These are phyloP conservation scores for Rutstroemia sydowiana DNA, from an alignment of 2,329 filamentous ascomycete genomes.

Conservation along the genomic window DNA sequence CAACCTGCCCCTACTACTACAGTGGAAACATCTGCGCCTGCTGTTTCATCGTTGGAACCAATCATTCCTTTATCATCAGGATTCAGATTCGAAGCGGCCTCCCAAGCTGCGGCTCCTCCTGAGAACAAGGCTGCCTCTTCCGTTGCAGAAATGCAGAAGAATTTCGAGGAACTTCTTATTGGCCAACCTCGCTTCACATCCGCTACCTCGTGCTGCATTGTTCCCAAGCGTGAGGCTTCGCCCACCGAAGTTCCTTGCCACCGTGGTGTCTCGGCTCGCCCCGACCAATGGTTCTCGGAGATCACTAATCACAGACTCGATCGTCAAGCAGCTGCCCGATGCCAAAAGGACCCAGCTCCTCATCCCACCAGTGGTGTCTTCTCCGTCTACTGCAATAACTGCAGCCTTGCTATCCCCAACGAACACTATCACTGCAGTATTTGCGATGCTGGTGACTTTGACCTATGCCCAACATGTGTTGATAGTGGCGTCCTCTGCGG, in stretches of 20 bases:
- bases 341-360: constrained; percentile 1
- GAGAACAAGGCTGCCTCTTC: neutral
- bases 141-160: constrained; percentile 25
- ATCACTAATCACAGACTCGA: constrained; percentile 25
- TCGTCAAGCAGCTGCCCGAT: constrained; percentile 16
- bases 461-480: constrained; percentile 79
- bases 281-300: constrained; percentile 31
- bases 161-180: constrained; percentile 24
- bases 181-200: constrained; percentile 5
- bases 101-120: no score
- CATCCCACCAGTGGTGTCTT: constrained; percentile 40
- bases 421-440: constrained; percentile 91
- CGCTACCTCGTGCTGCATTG: neutral
- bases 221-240: neutral
- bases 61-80: no score
- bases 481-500: constrained; percentile 69
- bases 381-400: constrained; percentile 91
- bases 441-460: constrained; percentile 90
- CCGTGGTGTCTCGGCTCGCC: constrained; percentile 24
- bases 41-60: no score
- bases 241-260: constrained; percentile 21
- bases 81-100: no score
- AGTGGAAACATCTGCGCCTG: constrained; percentile 3
- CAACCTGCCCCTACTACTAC: constrained; percentile 6
- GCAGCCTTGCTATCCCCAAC: constrained; percentile 68